Conservation (phyloP, 257 asterid genomes). For the Solanum pennellii region DNA sequence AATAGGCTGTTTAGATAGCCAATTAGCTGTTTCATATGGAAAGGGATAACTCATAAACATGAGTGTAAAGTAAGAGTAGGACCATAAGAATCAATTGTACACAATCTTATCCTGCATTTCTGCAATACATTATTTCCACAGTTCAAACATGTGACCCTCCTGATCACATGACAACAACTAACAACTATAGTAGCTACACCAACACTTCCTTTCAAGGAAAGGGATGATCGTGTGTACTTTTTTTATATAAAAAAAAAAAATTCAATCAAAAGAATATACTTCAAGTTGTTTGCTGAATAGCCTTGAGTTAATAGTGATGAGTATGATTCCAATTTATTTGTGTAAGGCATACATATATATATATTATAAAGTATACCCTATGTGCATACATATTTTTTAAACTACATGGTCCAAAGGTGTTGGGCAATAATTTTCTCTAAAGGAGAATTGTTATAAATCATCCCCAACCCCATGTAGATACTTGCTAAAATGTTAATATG, state of each 20-base stretch:
- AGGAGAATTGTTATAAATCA: too few relatives aligned
- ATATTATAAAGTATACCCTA: too few relatives aligned
- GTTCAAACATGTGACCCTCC: not conserved
- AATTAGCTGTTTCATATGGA: conserved; percentile 31
- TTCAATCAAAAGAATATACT: too few relatives aligned
- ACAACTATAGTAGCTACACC: not conserved
- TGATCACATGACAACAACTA: not conserved
- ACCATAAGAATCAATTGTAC: not conserved
- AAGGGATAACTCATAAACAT: conserved; percentile 16
- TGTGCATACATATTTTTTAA: too few relatives aligned
- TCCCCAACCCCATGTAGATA: too few relatives aligned
- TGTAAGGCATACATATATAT: not conserved
- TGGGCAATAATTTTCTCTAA: too few relatives aligned
- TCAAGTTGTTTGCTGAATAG: not conserved
- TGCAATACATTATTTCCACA: not conserved
- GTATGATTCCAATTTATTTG: not conserved
- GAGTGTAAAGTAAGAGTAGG: not conserved
- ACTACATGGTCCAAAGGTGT: too few relatives aligned
- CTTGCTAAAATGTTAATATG: too few relatives aligned
- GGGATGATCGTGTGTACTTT: not conserved
- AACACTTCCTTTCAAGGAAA: not conserved
- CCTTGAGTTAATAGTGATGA: not conserved
- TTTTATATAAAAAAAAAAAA: too few relatives aligned
- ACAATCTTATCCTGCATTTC: not conserved
- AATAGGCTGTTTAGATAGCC: not conserved